These are phyloP conservation scores for Ramalina intermedia DNA, from an alignment of 495 filamentous ascomycete species.

Conservation along the genomic window DNA sequence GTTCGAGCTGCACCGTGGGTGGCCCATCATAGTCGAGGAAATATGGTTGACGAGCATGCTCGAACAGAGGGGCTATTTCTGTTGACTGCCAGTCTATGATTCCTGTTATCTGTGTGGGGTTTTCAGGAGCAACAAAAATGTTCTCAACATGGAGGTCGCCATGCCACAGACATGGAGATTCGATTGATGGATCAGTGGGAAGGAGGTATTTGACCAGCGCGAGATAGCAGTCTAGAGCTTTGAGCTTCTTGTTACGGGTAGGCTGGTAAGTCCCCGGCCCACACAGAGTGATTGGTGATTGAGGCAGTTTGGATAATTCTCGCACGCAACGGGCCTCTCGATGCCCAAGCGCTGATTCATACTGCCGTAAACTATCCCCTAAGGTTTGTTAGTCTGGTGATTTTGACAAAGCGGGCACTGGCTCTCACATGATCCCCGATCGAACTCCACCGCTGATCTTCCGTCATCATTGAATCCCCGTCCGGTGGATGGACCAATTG, in stretches of 20 bases:
- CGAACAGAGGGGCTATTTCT: constrained; percentile 18
- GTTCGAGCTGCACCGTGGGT: constrained; percentile 21
- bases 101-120: constrained; percentile 17
- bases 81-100: constrained; percentile 27
- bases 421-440: constrained; percentile 21
- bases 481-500: constrained; percentile 18
- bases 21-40: constrained; percentile 21
- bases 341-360: constrained; percentile 15
- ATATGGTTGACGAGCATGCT: constrained; percentile 16
- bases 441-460: constrained; percentile 15
- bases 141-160: constrained; percentile 25
- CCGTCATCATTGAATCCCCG: constrained; percentile 20
- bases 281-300: constrained; percentile 17
- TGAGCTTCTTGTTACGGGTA: constrained; percentile 16
- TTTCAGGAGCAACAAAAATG: constrained; percentile 23
- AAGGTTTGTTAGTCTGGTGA: no score
- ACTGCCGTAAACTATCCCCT: constrained; percentile 18
- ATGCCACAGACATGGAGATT: constrained; percentile 21
- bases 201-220: constrained; percentile 15
- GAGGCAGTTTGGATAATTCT: constrained; percentile 15
- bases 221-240: constrained; percentile 19
- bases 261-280: constrained; percentile 20
- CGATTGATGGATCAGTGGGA: constrained; percentile 17
- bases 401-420: background rate
- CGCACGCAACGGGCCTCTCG: constrained; percentile 20